Evolutionary conservation across 306 rosid genomes (phyloP), one percentile per base, ranked within the genome.

Genomic region (Begonia loranthoides): DNA sequence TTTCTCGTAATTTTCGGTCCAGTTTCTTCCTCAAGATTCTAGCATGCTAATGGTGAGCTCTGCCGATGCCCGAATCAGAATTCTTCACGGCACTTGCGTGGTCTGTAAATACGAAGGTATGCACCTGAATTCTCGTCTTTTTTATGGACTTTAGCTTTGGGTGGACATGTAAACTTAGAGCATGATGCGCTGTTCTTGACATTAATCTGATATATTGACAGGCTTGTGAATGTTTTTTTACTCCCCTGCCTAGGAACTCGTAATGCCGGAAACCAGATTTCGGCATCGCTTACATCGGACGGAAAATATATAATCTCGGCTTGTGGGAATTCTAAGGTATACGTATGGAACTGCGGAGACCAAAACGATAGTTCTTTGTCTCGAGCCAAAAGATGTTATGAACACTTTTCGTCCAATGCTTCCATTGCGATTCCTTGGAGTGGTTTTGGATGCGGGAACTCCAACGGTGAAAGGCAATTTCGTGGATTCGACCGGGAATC

Each of bases 231-330:
- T n/a, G n/a, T n/a, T 43, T 12, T 50, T 64, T 15, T 41, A 12
- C 10, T 49, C 67, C 61, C 66, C 59, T 63, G 53, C 68, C 13
- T 45, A 86, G 99, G 93, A 52, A 57, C 62, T 49, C 71, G 77
- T 12, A 67, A 54, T 48, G 38, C 78, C 0, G 93, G 88, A 69
- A 76, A 69, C 72, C 84, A 76, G 44, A 58, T 56, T 58, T 67
- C 88, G 57, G 99, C 96, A 4, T 65, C 75, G 12, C 71, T 83
- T 63, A 79, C 99, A 62, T 78, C 93, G 13, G 82, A 92, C 45
- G 99, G 99, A 63, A 83, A 83, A 71, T 93, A 87, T 60, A 76
- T 92, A 46, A 62, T 92, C 75, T 80, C 96, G 1, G 94, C 92
- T 9, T 74, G 80, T 17, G 96, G 87, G 64, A 94, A 92, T 70